These are phyloP conservation scores for Amanita thiersii DNA, from an alignment of 768 basidiomycete genomes.

Conservation along the genomic window DNA sequence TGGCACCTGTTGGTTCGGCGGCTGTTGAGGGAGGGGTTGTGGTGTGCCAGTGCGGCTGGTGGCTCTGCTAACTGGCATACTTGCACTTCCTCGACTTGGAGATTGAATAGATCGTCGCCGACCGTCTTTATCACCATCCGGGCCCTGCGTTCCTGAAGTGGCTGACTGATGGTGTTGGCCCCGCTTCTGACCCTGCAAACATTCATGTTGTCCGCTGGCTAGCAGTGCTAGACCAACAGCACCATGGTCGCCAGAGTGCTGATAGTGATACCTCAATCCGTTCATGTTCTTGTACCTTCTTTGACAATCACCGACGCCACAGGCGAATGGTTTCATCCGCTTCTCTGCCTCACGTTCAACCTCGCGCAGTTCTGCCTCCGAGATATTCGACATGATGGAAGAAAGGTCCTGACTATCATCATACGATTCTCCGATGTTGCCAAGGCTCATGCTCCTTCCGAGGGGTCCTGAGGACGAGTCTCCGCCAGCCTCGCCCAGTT, in stretches of 20 bases:
- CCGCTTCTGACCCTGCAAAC: slow-evolving; percentile 19
- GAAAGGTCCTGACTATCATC: slow-evolving; percentile 14
- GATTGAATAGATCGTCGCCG: background rate
- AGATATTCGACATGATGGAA: slow-evolving; percentile 38
- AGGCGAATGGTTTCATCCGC: slow-evolving; percentile 77
- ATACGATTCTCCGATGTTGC: slow-evolving; percentile 5
- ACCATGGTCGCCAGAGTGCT: slow-evolving; percentile 94
- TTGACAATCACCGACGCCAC: slow-evolving; percentile 79
- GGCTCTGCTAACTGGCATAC: slow-evolving; percentile 27
- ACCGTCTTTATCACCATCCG: slow-evolving; percentile 7
- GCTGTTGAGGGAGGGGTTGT: slow-evolving; percentile 14
- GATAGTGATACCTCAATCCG: slow-evolving; percentile 91
- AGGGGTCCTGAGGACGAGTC: slow-evolving; percentile 6
- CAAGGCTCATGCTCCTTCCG: slow-evolving; percentile 6
- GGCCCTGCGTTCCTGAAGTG: slow-evolving; percentile 6
- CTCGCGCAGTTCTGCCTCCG: slow-evolving; percentile 57
- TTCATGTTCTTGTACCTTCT: slow-evolving; percentile 99
- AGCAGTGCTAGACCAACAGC: slow-evolving; percentile 80
- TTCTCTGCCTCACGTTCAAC: slow-evolving; percentile 83
- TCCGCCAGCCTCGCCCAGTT: slow-evolving; percentile 12
- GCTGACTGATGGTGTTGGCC: slow-evolving; percentile 10
- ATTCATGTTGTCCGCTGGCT: slow-evolving; percentile 60
- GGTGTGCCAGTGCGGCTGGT: slow-evolving; percentile 30
- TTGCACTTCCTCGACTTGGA: slow-evolving; percentile 19
- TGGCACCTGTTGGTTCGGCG: slow-evolving; percentile 3